A percentile compares a stretch with the other conserved stretches of the same genome.
Evolutionary conservation across 2,329 filamentous ascomycete species (phyloP).

Genomic region (Thermoascus crustaceus): DNA sequence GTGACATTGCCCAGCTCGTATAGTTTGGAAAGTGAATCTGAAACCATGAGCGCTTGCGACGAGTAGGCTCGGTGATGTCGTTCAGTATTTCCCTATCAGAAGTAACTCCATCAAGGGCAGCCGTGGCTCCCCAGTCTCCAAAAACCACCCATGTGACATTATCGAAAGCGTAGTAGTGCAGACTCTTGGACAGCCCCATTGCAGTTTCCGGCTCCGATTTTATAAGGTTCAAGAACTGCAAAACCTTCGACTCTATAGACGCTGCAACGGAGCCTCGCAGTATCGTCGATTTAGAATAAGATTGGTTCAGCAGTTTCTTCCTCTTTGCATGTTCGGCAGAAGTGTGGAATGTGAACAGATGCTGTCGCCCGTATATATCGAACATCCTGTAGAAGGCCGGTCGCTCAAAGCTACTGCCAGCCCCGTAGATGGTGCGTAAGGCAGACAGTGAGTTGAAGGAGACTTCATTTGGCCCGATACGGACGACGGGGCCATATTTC

Average conservation of each 20-base stretch:
- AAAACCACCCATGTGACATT: constrained; percentile 47
- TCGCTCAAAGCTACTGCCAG: constrained; percentile 44
- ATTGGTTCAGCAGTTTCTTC: constrained; percentile 46
- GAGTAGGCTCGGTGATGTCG: constrained; percentile 43
- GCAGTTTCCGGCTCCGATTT: constrained; percentile 24
- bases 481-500: constrained; percentile 41
- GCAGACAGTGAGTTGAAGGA: constrained; percentile 39
- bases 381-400: constrained; percentile 50
- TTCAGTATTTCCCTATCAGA: constrained; percentile 35
- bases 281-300: constrained; percentile 46
- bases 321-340: constrained; percentile 39
- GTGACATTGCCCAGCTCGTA: constrained; percentile 44
- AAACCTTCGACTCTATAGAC: constrained; percentile 35
- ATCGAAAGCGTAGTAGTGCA: constrained; percentile 49
- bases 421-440: constrained; percentile 47
- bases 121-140: constrained; percentile 38
- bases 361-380: constrained; percentile 44
- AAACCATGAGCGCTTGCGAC: constrained; percentile 44
- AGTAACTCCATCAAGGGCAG: constrained; percentile 32
- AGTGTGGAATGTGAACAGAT: constrained; percentile 45
- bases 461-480: constrained; percentile 42
- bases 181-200: constrained; percentile 40
- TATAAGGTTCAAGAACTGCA: constrained; percentile 35
- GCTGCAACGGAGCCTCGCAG: constrained; percentile 23
- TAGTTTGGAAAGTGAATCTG: constrained; percentile 38